phyloP scores from a whole-genome alignment of 2,329 filamentous ascomycete genomes.

The Pseudogymnoascus destructans region DNA sequence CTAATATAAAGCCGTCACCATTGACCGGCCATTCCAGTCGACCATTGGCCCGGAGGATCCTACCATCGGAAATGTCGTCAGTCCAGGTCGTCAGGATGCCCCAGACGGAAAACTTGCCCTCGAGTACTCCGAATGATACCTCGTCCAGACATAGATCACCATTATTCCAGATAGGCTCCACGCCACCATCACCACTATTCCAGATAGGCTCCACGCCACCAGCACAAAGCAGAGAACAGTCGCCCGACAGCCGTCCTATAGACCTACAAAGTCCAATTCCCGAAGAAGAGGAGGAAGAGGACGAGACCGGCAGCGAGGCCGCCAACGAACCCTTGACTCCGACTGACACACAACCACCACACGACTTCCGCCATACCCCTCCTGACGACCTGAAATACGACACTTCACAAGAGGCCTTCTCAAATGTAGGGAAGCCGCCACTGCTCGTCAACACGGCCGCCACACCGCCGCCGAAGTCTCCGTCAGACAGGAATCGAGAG shows the following conservation, averaged over 20 bases:
- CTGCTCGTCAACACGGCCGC: constrained; percentile 19
- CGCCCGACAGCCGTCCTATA: constrained; percentile 27
- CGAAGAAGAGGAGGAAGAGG: constrained; percentile 39
- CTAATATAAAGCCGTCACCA: not conserved
- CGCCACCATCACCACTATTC: not conserved
- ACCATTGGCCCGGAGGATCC: not conserved
- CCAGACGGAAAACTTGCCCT: not conserved
- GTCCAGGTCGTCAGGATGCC: constrained; percentile 2
- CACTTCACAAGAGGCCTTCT: constrained; percentile 9
- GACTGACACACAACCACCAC: constrained; percentile 43
- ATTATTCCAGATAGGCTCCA: not conserved
- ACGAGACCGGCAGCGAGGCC: constrained; percentile 45
- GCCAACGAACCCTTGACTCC: constrained; percentile 49
- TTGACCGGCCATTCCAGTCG: not conserved
- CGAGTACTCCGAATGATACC: not conserved
- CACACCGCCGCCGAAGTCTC: constrained; percentile 16
- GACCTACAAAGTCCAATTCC: constrained; percentile 40
- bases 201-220: not conserved
- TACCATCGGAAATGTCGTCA: not conserved
- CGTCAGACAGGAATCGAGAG: not conserved
- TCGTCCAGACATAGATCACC: not conserved
- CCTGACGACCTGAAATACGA: constrained; percentile 21
- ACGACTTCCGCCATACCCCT: constrained; percentile 34
- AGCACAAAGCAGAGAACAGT: constrained; percentile 6
- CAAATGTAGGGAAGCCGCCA: constrained; percentile 15